Conservation (phyloP, 2,329 filamentous ascomycete species). For the Teratosphaeria destructans region DNA sequence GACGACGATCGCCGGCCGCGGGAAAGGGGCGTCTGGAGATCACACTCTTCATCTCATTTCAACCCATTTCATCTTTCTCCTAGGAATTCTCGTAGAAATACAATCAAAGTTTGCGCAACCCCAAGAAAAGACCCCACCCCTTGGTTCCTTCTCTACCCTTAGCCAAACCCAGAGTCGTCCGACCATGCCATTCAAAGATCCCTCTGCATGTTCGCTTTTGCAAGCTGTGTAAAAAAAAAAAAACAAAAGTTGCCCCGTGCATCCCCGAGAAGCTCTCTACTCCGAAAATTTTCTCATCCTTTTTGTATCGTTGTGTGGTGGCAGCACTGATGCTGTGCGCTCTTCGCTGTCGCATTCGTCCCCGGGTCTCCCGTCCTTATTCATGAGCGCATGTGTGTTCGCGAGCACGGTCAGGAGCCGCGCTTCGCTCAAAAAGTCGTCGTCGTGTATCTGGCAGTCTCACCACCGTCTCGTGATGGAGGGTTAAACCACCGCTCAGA, state of each 20-base stretch:
- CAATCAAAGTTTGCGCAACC: too few species aligned
- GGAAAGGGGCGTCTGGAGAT: too few species aligned
- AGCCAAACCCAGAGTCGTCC: too few species aligned
- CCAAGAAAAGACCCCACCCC: too few species aligned
- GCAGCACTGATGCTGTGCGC: background rate
- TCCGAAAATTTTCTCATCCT: background rate
- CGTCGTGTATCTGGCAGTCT: background rate
- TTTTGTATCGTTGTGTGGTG: background rate
- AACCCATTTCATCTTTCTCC: too few species aligned
- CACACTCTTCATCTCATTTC: too few species aligned
- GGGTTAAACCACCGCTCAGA: conserved; percentile 33
- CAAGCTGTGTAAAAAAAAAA: background rate
- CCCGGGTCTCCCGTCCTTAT: background rate
- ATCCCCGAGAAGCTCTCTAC: background rate
- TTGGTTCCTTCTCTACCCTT: too few species aligned
- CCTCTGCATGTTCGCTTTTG: background rate
- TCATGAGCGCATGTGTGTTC: background rate
- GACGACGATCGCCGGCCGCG: too few species aligned
- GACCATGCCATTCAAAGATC: background rate
- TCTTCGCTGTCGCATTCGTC: background rate
- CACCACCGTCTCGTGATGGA: too few species aligned
- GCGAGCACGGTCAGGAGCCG: background rate
- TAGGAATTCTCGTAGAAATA: too few species aligned
- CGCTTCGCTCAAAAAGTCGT: background rate
- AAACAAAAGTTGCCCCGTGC: background rate